Evolutionary conservation across 768 basidiomycete species (phyloP), one percentile per base, ranked within the genome.

Genomic region (Suillus plorans): DNA sequence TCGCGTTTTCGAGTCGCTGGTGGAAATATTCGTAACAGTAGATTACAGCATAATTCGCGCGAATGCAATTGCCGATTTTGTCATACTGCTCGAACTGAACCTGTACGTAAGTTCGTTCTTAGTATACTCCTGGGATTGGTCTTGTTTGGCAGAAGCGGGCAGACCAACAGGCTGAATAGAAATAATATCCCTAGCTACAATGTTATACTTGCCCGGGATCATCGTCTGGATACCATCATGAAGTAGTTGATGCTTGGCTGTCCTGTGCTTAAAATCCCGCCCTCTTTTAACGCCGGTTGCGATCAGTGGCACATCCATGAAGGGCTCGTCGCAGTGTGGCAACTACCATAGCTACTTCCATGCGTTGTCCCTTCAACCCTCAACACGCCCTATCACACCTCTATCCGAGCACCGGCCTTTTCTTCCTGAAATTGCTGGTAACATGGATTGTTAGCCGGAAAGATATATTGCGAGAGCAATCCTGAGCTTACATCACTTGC

Each of bases 111-210:
- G 31, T 31, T 31, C 31, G 31, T 31, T 31, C 31, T 31, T 31
- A n/a, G n/a, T n/a, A 31, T 31, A 5, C 31, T 31, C 31, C 0
- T 88, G 85, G 85, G 71, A 85, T 68, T 86, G 85, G 84, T 68
- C 80, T 6, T 71, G 70, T 20, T 75, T 88, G 63, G 62, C 74
- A 72, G 42, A 34, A 72, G 74, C 0, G 86, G 25, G 25, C 25
- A 28, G 25, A 28, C 25, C 25, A 28, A 2, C 25, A 31, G 31
- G 31, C 31, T 31, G 31, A 31, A 31, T 31, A 5, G 31, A 31
- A 31, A 31, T 31, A 31, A 5, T 6, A 31, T 66, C 14, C 63
- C 5, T 25, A 80, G 82, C 65, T 73, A 70, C 63, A 69, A 69
- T 25, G 68, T 67, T 9, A 74, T 36, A 63, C 31, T 6, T 31